phyloP scores from a whole-genome alignment of 2,329 filamentous ascomycete genomes.

The Penicillium fuscoglaucum region DNA sequence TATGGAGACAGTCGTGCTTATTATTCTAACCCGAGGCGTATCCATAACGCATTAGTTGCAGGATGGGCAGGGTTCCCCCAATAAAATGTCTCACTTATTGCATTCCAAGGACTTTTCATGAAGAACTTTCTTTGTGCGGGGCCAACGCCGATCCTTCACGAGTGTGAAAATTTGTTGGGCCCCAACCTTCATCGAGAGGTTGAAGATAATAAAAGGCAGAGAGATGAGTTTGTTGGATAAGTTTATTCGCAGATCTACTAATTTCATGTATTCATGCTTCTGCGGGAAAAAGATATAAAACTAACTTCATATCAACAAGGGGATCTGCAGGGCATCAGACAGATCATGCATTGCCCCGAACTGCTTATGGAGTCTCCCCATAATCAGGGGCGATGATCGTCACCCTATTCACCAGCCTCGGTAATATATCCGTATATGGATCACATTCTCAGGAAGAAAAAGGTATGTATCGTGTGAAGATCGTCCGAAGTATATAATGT shows the following conservation, averaged over 20 bases:
- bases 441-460: conserved; percentile 1
- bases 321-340: neutral
- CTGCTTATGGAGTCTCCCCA: neutral
- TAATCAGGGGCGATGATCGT: neutral
- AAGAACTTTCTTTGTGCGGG: conserved; percentile 1
- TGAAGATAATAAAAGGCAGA: neutral
- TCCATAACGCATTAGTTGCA: neutral
- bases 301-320: neutral
- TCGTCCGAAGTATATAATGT: neutral
- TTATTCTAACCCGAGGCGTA: neutral
- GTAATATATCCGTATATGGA: neutral
- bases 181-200: neutral
- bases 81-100: neutral
- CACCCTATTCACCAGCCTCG: conserved; percentile 3
- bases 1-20: neutral
- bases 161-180: neutral
- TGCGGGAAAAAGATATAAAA: neutral
- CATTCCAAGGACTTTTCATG: neutral
- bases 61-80: neutral
- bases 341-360: neutral
- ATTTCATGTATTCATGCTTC: neutral
- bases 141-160: conserved; percentile 4
- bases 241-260: neutral
- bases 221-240: neutral
- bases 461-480: neutral